These are phyloP conservation scores for Cryphonectria naterciae DNA, from an alignment of 2,329 filamentous ascomycete species.

Conservation along the genomic window DNA sequence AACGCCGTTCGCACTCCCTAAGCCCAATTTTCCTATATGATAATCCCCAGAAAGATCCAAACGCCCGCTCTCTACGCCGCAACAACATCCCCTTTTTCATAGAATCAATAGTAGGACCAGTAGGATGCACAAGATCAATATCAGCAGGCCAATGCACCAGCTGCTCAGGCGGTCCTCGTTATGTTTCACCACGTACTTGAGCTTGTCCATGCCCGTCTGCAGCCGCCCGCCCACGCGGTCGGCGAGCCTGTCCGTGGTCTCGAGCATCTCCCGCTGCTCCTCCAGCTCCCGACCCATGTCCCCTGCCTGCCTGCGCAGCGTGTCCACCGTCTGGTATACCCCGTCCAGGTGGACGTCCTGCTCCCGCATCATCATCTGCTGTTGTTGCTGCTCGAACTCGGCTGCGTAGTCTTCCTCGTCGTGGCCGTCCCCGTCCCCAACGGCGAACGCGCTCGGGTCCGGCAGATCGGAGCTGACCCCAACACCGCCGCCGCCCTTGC, in stretches of 20 bases:
- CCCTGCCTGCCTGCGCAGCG: constrained; percentile 85
- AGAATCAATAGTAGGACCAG: constrained; percentile 75
- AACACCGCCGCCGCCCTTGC: constrained; percentile 36
- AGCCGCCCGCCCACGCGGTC: constrained; percentile 87
- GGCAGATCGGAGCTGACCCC: constrained; percentile 50
- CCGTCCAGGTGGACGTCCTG: constrained; percentile 93
- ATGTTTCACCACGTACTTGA: constrained; percentile 80
- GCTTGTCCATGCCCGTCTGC: constrained; percentile 82
- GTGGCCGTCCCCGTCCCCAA: constrained; percentile 53
- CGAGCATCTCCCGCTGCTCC: constrained; percentile 88
- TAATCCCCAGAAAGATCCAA: background rate
- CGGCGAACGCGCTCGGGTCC: constrained; percentile 60
- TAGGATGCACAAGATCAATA: constrained; percentile 84
- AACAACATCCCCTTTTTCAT: constrained; percentile 36
- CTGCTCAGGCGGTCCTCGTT: constrained; percentile 90
- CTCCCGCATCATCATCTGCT: constrained; percentile 88
- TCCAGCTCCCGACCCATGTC: constrained; percentile 96
- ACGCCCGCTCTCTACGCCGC: constrained; percentile 11
- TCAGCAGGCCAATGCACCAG: constrained; percentile 88
- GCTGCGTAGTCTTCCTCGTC: constrained; percentile 68
- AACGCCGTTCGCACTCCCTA: background rate
- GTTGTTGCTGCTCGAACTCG: constrained; percentile 88
- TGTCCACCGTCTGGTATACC: constrained; percentile 91
- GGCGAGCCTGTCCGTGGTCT: constrained; percentile 80
- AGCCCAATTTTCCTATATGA: background rate